Base-by-base conservation (phyloP, 2,329 filamentous ascomycete genomes). In the Geosmithia morbida region DNA sequence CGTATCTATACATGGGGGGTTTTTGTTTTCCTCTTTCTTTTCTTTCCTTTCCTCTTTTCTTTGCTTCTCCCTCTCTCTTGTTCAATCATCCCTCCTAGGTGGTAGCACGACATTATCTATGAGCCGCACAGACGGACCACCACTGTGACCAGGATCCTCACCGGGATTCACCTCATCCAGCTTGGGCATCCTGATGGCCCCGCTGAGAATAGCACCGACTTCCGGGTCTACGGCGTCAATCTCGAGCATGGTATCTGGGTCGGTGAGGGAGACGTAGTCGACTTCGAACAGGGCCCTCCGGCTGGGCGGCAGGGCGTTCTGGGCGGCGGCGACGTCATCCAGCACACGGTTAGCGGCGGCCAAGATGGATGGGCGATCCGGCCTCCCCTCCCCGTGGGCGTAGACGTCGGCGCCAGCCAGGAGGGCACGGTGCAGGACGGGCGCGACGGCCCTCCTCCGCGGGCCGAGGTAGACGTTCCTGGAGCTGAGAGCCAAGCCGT, bases 261-360 rank as follows among this genome's bases (percentile, higher is more conserved):
- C 87, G 0, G 90, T 85, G 22, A 98, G 72, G 16, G 88, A 94
- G 48, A 98, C 77, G 61, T 98, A 98, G 61, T 97, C 90, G 8
- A 96, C 74, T 59, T 94, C 85, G 51, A 88, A 92, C 46, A 70
- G 66, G 2, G 81, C 85, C 45, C 87, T 72, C 59, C 84, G 66
- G 30, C 66, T 63, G 0, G 80, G 74, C 1, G 66, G 58, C 48
- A 89, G 61, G 11, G 67, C 67, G 51, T 73, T 68, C 63, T 95
- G 87, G 58, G 77, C 74, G 16, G 70, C 64, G 33, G 79, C 63
- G 14, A 76, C 69, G 3, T 65, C 58, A 16, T 73, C 66, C 1
- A 79, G 63, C 2, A 90, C 70, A 30, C 70, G 66, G 46, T 76
- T 73, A 1, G 89, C 88, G 10, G 81, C 79, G 14, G 75, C 78